Conservation (phyloP, 2,329 filamentous ascomycete genomes). For the Fusarium sp. region DNA sequence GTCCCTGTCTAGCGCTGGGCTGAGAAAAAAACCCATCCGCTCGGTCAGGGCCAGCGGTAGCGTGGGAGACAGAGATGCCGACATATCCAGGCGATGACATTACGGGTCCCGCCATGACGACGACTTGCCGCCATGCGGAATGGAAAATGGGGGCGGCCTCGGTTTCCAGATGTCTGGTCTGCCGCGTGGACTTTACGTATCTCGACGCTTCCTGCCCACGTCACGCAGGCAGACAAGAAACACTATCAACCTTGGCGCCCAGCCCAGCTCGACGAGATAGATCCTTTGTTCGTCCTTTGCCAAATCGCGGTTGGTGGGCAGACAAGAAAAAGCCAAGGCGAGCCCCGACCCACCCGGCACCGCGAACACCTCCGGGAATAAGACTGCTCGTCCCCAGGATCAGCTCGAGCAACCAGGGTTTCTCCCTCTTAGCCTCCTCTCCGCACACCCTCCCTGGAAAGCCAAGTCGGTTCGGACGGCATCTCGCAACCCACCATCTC, state of each 20-base stretch:
- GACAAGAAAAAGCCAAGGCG: slow-evolving; percentile 20
- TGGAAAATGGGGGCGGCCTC: neutral
- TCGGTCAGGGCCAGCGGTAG: slow-evolving; percentile 12
- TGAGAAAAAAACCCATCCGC: slow-evolving; percentile 2
- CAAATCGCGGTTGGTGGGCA: slow-evolving; percentile 9
- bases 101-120: slow-evolving; percentile 35
- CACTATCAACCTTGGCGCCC: slow-evolving; percentile 26
- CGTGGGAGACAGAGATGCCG: slow-evolving; percentile 38
- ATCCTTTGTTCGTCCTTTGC: slow-evolving; percentile 10
- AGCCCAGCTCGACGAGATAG: slow-evolving; percentile 15
- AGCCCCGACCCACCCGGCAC: slow-evolving; percentile 39
- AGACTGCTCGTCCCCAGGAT: slow-evolving; percentile 37
- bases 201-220: neutral
- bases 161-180: neutral
- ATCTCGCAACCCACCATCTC: slow-evolving; percentile 47
- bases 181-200: neutral
- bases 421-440: slow-evolving; percentile 26
- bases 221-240: neutral
- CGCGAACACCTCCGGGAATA: slow-evolving; percentile 47
- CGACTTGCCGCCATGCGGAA: slow-evolving; percentile 10
- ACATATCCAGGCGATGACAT: slow-evolving; percentile 42
- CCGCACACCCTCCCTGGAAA: slow-evolving; percentile 32
- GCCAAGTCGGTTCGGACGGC: slow-evolving; percentile 56
- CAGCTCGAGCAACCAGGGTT: slow-evolving; percentile 26
- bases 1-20: slow-evolving; percentile 37